Evolutionary conservation across 805 yeast genomes (phyloP).

Genomic region (Wickerhamiella domercqiae): DNA sequence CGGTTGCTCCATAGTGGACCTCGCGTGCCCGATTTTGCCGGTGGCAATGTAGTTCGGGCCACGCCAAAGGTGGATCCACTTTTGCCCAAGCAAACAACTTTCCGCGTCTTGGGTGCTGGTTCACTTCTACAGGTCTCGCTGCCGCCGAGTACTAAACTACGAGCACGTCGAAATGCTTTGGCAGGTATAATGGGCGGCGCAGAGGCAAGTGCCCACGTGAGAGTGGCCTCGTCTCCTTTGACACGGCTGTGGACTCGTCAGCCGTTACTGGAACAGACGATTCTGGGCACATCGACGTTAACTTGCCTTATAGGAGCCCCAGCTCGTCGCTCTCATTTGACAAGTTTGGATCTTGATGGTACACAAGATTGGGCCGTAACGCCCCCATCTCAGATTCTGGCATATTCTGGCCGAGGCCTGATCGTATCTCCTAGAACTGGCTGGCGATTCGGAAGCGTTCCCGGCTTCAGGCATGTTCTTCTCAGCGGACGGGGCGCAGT

Average conservation of each 20-base stretch:
- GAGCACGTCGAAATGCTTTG: slow-evolving; percentile 13
- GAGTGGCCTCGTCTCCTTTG: slow-evolving; percentile 10
- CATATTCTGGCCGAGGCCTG: slow-evolving; percentile 31
- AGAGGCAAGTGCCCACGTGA: slow-evolving; percentile 10
- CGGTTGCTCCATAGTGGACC: slow-evolving; percentile 15
- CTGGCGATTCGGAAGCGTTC: slow-evolving; percentile 11
- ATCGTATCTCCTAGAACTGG: slow-evolving; percentile 17
- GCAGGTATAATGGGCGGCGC: slow-evolving; percentile 14
- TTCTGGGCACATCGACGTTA: slow-evolving; percentile 13
- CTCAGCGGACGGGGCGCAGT: slow-evolving; percentile 33
- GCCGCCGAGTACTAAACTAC: slow-evolving; percentile 26
- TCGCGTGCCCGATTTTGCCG: slow-evolving; percentile 15
- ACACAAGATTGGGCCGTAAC: slow-evolving; percentile 31
- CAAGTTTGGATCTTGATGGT: slow-evolving; percentile 28
- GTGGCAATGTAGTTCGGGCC: slow-evolving; percentile 11
- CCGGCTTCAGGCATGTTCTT: slow-evolving; percentile 22
- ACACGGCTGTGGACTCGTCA: slow-evolving; percentile 13
- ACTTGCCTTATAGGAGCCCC: slow-evolving; percentile 13
- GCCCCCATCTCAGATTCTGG: slow-evolving; percentile 27
- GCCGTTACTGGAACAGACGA: slow-evolving; percentile 14
- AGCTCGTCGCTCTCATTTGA: slow-evolving; percentile 13
- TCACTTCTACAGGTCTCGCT: slow-evolving; percentile 77
- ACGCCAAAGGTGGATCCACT: slow-evolving; percentile 15
- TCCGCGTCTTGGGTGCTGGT: slow-evolving; percentile 49
- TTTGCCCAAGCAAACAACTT: slow-evolving; percentile 9